phyloP scores from a whole-genome alignment of 2,329 filamentous ascomycete species.

The Alternaria consortialis region DNA sequence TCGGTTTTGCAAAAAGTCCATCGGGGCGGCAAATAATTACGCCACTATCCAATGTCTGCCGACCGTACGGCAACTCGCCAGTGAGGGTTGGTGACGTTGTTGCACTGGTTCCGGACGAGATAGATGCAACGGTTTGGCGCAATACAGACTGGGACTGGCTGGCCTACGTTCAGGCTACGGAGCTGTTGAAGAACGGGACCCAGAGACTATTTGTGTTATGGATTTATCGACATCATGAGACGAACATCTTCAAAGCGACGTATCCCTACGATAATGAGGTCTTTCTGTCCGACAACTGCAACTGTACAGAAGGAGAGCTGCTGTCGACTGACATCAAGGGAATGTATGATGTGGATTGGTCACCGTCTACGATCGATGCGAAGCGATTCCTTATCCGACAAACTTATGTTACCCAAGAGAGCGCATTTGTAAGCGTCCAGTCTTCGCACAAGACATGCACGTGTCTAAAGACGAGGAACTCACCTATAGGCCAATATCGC shows the following conservation, averaged over 20 bases:
- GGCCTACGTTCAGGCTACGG: constrained; percentile 69
- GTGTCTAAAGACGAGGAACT: constrained; percentile 43
- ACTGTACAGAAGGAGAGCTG: constrained; percentile 66
- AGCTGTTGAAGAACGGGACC: constrained; percentile 41
- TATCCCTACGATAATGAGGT: constrained; percentile 78
- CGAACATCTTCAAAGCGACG: constrained; percentile 70
- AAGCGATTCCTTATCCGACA: constrained; percentile 72
- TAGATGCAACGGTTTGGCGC: constrained; percentile 64
- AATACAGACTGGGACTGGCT: constrained; percentile 69
- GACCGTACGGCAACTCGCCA: constrained; percentile 9
- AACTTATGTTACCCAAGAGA: constrained; percentile 68
- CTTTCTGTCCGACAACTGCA: constrained; percentile 80
- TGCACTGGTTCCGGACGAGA: constrained; percentile 56
- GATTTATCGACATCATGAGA: constrained; percentile 77
- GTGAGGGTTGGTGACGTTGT: constrained; percentile 61
- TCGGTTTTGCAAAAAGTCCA: constrained; percentile 30
- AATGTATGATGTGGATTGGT: constrained; percentile 66
- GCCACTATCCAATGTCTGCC: not conserved
- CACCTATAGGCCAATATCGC: constrained; percentile 46
- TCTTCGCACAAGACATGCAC: constrained; percentile 64
- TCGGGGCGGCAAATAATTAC: not conserved
- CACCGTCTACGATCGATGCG: constrained; percentile 60
- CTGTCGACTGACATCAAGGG: constrained; percentile 64
- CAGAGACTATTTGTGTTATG: constrained; percentile 71
- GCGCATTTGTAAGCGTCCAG: constrained; percentile 69